Evolutionary conservation across 2,329 filamentous ascomycete genomes (phyloP).

Genomic region (Rhinocladiella mackenziei): DNA sequence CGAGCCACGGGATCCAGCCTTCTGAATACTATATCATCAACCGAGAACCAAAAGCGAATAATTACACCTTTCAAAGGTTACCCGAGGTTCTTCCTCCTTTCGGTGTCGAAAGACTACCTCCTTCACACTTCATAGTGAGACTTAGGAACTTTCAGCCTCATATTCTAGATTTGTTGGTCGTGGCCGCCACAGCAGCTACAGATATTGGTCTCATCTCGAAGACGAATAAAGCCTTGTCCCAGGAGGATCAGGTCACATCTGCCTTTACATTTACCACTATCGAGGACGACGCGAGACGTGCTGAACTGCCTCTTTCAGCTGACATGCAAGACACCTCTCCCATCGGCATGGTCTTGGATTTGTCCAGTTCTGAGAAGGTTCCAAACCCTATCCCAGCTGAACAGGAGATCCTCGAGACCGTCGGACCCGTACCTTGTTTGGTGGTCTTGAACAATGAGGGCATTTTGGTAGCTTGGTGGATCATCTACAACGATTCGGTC

Average conservation of each 20-base stretch:
- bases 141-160: constrained; percentile 76
- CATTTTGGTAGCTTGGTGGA: constrained; percentile 80
- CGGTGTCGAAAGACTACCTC: constrained; percentile 59
- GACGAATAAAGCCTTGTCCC: constrained; percentile 64
- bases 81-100: constrained; percentile 71
- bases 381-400: constrained; percentile 71
- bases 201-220: constrained; percentile 76
- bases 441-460: constrained; percentile 88
- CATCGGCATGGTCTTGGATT: constrained; percentile 74
- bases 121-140: constrained; percentile 73
- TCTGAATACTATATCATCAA: constrained; percentile 78
- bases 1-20: constrained; percentile 46
- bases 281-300: constrained; percentile 68
- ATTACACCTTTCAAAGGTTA: constrained; percentile 70
- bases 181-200: constrained; percentile 73
- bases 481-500: constrained; percentile 85
- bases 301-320: constrained; percentile 68
- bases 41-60: constrained; percentile 54
- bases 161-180: constrained; percentile 74
- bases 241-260: constrained; percentile 58
- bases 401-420: constrained; percentile 72
- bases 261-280: constrained; percentile 71
- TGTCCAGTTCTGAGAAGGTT: constrained; percentile 78
- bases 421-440: constrained; percentile 74
- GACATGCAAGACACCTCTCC: constrained; percentile 66